Base-by-base conservation (phyloP, 2,329 filamentous ascomycete species). In the Didymella pinodella region DNA sequence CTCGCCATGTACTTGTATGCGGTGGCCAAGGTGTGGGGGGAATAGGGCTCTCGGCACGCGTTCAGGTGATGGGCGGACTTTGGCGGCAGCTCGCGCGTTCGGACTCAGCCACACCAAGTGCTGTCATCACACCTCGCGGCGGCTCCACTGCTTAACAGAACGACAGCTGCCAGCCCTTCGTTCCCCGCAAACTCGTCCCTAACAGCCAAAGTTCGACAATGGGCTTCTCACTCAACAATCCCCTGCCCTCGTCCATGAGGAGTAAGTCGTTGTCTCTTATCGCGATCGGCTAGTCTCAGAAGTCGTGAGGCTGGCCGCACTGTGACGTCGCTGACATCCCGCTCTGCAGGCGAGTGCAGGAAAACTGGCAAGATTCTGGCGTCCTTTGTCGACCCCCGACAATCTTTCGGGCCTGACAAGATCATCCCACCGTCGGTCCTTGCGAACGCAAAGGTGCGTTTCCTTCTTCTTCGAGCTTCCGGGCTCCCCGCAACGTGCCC, bases 301-400 rank as follows among this genome's bases (percentile, higher is more conserved):
- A 31, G 12, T 40, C 22, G 40, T 52, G 48, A 46, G 45, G 18
- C 44, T 31, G 45, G 44, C 29, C 20, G 28, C 36, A 8, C 55
- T 59, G 69, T 71, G 69, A 71, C 70, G 67, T 72, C 65, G 73
- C 78, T 77, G 61, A 76, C 70, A 66, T 58, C 67, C 64, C 64
- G 50, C 62, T 65, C 48, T 58, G 68, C 79, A 97, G 94, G 92
- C 82, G 95, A 99, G 82, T 98, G 95, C 82, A 95, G 90, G 79
- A 99, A 99, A 81, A 95, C 93, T 76, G 91, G 91, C 75, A 97
- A 96, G 84, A 98, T 98, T 73, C 86, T 99, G 68, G 87, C 91
- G 45, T 96, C 93, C 12, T 99, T 99, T 77, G 86, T 98, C 76
- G 95, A 98, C 76, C 95, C 95, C 20, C 87, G 89, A 74, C 94